phyloP scores from a whole-genome alignment of 169 alveolate genomes.

The Plasmodium vinckei region DNA sequence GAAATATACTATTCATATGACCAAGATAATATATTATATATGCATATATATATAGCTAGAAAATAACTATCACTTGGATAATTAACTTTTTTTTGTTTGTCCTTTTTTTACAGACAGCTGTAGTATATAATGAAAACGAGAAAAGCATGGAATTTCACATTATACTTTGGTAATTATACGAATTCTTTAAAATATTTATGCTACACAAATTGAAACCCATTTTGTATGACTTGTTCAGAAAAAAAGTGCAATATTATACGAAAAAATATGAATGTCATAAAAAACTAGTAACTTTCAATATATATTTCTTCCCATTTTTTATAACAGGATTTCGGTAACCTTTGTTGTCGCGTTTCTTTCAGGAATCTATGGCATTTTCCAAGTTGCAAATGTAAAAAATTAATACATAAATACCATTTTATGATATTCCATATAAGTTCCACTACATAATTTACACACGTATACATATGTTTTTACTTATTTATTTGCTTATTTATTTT shows the following conservation, averaged over 20 bases:
- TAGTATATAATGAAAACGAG: slow-evolving; percentile 73
- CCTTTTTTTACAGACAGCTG: slow-evolving; percentile 33
- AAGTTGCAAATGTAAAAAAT: slow-evolving; percentile 27
- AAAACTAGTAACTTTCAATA: background rate
- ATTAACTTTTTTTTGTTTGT: background rate
- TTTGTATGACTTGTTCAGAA: background rate
- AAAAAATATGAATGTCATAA: no score
- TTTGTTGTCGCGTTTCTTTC: slow-evolving; percentile 28
- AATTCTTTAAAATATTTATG: background rate
- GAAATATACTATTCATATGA: no score
- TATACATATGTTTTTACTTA: background rate
- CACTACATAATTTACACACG: no score
- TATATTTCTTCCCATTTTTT: background rate
- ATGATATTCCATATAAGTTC: background rate
- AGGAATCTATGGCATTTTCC: slow-evolving; percentile 54
- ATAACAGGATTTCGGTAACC: slow-evolving; percentile 50
- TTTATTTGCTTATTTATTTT: background rate
- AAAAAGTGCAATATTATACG: background rate
- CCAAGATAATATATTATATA: no score
- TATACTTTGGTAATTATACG: slow-evolving; percentile 43
- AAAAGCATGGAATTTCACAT: slow-evolving; percentile 40
- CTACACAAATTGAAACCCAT: background rate
- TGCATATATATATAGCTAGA: no score
- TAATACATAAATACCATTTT: background rate
- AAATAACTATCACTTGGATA: background rate